Conservation (phyloP, 2,329 filamentous ascomycete species). For the Aspergillus novofumigatus region DNA sequence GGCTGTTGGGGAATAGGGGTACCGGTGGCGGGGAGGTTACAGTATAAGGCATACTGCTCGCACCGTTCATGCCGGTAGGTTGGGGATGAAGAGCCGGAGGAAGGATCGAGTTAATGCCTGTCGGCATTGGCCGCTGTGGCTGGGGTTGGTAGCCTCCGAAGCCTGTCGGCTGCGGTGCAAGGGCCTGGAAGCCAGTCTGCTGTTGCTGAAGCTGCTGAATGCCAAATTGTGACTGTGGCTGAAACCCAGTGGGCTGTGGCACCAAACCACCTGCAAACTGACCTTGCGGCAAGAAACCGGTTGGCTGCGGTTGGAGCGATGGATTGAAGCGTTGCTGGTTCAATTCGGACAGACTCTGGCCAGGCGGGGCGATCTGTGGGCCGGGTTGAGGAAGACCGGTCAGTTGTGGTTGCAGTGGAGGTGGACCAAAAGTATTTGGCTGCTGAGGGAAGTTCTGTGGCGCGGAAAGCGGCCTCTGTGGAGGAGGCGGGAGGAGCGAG, state of each 20-base stretch:
- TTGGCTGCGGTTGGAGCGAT: slow-evolving; percentile 58
- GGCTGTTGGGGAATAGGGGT: slow-evolving; percentile 57
- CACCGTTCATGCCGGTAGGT: slow-evolving; percentile 48
- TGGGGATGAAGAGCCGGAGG: slow-evolving; percentile 50
- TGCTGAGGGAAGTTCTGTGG: slow-evolving; percentile 72
- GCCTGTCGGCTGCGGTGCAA: slow-evolving; percentile 53
- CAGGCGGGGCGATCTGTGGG: slow-evolving; percentile 62
- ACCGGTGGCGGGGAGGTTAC: slow-evolving; percentile 50
- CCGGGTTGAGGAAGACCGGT: slow-evolving; percentile 63
- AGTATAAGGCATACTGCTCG: slow-evolving; percentile 44
- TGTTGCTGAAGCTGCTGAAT: slow-evolving; percentile 49
- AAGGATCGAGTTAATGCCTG: slow-evolving; percentile 50
- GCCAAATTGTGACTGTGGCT: slow-evolving; percentile 43
- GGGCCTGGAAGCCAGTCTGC: slow-evolving; percentile 42
- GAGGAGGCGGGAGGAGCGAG: slow-evolving; percentile 71
- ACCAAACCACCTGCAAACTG: slow-evolving; percentile 41
- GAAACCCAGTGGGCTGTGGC: slow-evolving; percentile 47
- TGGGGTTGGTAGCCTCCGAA: slow-evolving; percentile 45
- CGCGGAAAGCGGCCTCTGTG: slow-evolving; percentile 77
- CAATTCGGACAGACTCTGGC: slow-evolving; percentile 73
- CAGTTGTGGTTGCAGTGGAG: slow-evolving; percentile 76
- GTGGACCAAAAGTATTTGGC: slow-evolving; percentile 66
- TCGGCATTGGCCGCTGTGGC: slow-evolving; percentile 48
- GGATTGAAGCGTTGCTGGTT: slow-evolving; percentile 62
- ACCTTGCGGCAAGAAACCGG: slow-evolving; percentile 51